Evolutionary conservation across 2,329 filamentous ascomycete genomes (phyloP).

Genomic region (Microcera coccophila): DNA sequence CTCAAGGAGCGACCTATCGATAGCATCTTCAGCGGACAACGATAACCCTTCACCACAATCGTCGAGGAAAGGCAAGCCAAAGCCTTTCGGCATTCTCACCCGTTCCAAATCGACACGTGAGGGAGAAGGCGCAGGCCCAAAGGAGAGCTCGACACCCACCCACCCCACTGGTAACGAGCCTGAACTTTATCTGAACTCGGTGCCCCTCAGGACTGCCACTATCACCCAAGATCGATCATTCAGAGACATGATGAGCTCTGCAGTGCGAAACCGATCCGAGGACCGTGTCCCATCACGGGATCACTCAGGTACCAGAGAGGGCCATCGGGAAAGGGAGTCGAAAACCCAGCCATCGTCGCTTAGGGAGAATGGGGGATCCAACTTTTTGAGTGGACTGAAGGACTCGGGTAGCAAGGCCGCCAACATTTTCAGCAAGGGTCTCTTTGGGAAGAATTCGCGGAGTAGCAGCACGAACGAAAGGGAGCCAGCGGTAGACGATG

Average conservation of each 20-base stretch:
- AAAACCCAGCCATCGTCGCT: slow-evolving; percentile 52
- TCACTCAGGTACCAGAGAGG: slow-evolving; percentile 39
- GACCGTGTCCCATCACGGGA: slow-evolving; percentile 57
- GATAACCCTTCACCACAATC: slow-evolving; percentile 36
- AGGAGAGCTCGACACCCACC: slow-evolving; percentile 29
- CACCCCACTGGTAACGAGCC: slow-evolving; percentile 22
- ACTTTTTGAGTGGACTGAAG: slow-evolving; percentile 24
- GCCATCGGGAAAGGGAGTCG: slow-evolving; percentile 45
- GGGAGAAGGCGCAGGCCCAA: slow-evolving; percentile 43
- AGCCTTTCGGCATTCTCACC: slow-evolving; percentile 51
- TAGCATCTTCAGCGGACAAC: slow-evolving; percentile 47
- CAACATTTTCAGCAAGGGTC: slow-evolving; percentile 75
- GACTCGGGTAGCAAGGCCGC: slow-evolving; percentile 41
- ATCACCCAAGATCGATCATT: slow-evolving; percentile 63
- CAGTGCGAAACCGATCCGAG: slow-evolving; percentile 65
- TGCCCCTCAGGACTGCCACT: slow-evolving; percentile 57
- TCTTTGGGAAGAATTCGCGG: slow-evolving; percentile 74
- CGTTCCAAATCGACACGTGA: slow-evolving; percentile 52
- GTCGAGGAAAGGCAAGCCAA: slow-evolving; percentile 51
- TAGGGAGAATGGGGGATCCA: slow-evolving; percentile 53
- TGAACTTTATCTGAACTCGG: slow-evolving; percentile 27
- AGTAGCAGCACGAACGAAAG: slow-evolving; percentile 67
- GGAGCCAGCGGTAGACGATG: slow-evolving; percentile 66
- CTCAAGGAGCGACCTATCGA: slow-evolving; percentile 50
- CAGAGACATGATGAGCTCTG: slow-evolving; percentile 63